These are phyloP conservation scores for Rhododendron griersonianum DNA, from an alignment of 148 eudicot species.

Conservation along the genomic window DNA sequence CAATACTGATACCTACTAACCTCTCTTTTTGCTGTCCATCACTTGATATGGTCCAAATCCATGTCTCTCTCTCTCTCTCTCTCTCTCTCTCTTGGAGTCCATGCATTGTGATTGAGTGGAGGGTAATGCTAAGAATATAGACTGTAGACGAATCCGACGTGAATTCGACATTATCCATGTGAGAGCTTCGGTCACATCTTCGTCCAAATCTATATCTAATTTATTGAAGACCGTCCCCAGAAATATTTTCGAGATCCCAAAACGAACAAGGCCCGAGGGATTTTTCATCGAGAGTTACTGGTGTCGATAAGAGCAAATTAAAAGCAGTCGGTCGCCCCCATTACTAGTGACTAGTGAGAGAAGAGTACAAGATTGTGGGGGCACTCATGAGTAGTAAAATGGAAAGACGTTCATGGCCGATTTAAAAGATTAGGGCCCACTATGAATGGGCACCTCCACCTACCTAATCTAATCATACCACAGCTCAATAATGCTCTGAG, in stretches of 20 bases:
- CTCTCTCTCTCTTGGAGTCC: not conserved
- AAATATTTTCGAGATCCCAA: too few relatives aligned
- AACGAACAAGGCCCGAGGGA: too few relatives aligned
- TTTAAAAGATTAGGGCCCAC: not conserved
- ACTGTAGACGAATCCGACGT: too few relatives aligned
- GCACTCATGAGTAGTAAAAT: not conserved
- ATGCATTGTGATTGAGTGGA: not conserved
- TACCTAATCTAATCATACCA: not conserved
- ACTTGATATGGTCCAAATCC: constrained; percentile 7
- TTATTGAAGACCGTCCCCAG: too few relatives aligned
- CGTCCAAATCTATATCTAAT: too few relatives aligned
- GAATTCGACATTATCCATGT: too few relatives aligned
- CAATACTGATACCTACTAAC: not conserved
- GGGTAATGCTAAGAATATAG: not conserved
- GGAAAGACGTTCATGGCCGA: not conserved
- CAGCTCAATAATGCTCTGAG: not conserved
- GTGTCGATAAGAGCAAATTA: not conserved
- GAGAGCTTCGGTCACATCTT: too few relatives aligned
- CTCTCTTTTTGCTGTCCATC: constrained; percentile 1
- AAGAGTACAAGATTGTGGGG: not conserved
- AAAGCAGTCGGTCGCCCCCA: constrained; percentile 1
- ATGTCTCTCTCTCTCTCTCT: not conserved
- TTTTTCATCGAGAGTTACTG: not conserved
- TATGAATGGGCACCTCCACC: constrained; percentile 4
- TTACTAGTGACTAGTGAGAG: not conserved